Base-by-base conservation (phyloP, 2,329 filamentous ascomycete genomes). In the Fusarium poae region DNA sequence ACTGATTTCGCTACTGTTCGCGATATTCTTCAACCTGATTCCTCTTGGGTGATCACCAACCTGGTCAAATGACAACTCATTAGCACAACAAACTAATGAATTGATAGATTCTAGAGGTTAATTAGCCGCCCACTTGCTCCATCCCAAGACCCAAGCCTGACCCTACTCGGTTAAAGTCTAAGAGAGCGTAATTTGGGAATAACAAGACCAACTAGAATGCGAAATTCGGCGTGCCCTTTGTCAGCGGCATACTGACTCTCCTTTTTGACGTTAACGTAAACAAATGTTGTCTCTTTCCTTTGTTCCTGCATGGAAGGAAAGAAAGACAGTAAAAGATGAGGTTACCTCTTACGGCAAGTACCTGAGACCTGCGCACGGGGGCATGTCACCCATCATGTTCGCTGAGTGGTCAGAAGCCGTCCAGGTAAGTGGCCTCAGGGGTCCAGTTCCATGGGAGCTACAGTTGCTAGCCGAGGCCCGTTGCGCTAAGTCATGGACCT, bases 401-500 rank as follows among this genome's bases (percentile, higher is more conserved):
- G 35, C 42, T 69, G 54, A 63, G 23, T 71, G 68, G 65, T 11
- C 44, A 32, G 13, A 18, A 45, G 15, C 23, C 11, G 35, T 18
- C 40, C 15, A 16, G 16, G 40, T 23, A 43, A 40, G 53, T 40
- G 23, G 44, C 43, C 66, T 34, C 62, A 70, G 66, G 57, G 62
- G 44, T 58, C 52, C 32, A 42, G 25, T 43, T 35, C n/a, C n/a
- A n/a, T n/a, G 35, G 18, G 67, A 21, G 62, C 52, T 68, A 56
- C 65, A 71, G 60, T 45, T 55, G 44, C 53, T 63, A 71, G 29
- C 57, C 68, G 65, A 71, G 54, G 37, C 67, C 55, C 56, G 53
- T 62, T 64, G 58, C 69, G 60, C 69, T 71, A 72, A 42, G 51
- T 55, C 58, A 54, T n/a, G n/a, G n/a, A n/a, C 66, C 63, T 58